These are phyloP conservation scores for Hysterium pulicare DNA, from an alignment of 2,329 filamentous ascomycete genomes.

Conservation along the genomic window DNA sequence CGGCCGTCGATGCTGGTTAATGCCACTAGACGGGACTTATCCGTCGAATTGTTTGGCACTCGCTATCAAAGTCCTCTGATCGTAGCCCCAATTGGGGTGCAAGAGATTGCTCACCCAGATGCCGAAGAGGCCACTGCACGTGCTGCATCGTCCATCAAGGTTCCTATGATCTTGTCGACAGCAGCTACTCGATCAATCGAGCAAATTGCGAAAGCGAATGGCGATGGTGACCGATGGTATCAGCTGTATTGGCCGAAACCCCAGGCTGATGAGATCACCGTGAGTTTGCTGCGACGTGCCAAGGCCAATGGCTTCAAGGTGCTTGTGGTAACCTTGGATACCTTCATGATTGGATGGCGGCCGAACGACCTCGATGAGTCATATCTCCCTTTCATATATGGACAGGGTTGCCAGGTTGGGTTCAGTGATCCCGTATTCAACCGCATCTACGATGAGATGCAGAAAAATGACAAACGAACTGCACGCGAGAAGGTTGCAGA, in stretches of 20 bases:
- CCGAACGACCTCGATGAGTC: conserved; percentile 64
- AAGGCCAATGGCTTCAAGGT: conserved; percentile 61
- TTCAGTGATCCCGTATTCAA: conserved; percentile 38
- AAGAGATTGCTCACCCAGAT: conserved; percentile 63
- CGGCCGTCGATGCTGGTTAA: conserved; percentile 41
- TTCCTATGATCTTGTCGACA: conserved; percentile 67
- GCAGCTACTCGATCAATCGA: conserved; percentile 63
- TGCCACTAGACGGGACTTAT: conserved; percentile 31
- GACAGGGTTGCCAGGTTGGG: conserved; percentile 33
- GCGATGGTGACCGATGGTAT: conserved; percentile 62
- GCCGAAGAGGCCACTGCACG: conserved; percentile 62
- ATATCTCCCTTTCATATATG: conserved; percentile 58
- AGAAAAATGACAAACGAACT: conserved; percentile 29
- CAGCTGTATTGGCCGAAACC: conserved; percentile 74
- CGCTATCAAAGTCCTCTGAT: conserved; percentile 53
- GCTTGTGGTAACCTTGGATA: conserved; percentile 71
- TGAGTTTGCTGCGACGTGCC: conserved; percentile 60
- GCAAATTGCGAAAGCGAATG: conserved; percentile 59
- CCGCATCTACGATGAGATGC: conserved; percentile 27
- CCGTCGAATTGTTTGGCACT: conserved; percentile 33
- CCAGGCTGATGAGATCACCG: conserved; percentile 60
- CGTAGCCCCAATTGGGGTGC: conserved; percentile 67
- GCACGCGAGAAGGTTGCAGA: conserved; percentile 32
- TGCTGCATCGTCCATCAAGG: conserved; percentile 57
- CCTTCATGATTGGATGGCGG: conserved; percentile 66